Evolutionary conservation across 2,329 filamentous ascomycete species (phyloP), one percentile per base, ranked within the genome.

Genomic region (Xylaria arbuscula): DNA sequence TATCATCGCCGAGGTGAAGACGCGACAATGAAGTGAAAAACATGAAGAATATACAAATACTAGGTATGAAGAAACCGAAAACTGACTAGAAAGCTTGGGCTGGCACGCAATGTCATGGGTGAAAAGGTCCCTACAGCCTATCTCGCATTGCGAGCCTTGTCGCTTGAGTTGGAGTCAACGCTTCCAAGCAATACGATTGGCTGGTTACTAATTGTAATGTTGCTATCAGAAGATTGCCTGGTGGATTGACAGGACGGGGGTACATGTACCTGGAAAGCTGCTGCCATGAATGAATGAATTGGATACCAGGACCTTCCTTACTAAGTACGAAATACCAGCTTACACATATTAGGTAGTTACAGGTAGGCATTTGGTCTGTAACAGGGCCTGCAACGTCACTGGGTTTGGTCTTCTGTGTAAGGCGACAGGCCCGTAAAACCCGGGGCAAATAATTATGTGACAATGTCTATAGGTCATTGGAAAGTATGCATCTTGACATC

Each of bases 81-180:
- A 3, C 10, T 40, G 3, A 66, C 24, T 42, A 32, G 28, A 42
- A 45, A 53, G 56, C 50, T 17, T 55, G 19, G 55, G 55, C 6
- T 57, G 47, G 34, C 48, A 62, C 19, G 54, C 47, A 17, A 38
- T 53, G 11, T 34, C 47, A 48, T 48, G 48, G n/a, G 10, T 38
- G 15, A 58, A 55, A 58, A 67, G 58, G 59, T 63, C 64, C 64
- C 59, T 58, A 60, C 64, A 45, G 58, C 57, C 36, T 17, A 56
- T 45, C 38, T 51, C 22, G 38, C 64, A 38, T 45, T 42, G 38
- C 60, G 38, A 64, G 66, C 61, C 55, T 58, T 68, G 51, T 47
- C 50, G 17, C 40, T 36, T 47, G 55, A 53, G 19, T 66, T 57
- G 66, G 66, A 47, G 61, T 65, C 32, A 38, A 53, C 28, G 36